Percentiles rank a stretch among this genome's conserved stretches.
Conservation (phyloP, 805 yeast species). For the Wickerhamiella slavikovae region DNA sequence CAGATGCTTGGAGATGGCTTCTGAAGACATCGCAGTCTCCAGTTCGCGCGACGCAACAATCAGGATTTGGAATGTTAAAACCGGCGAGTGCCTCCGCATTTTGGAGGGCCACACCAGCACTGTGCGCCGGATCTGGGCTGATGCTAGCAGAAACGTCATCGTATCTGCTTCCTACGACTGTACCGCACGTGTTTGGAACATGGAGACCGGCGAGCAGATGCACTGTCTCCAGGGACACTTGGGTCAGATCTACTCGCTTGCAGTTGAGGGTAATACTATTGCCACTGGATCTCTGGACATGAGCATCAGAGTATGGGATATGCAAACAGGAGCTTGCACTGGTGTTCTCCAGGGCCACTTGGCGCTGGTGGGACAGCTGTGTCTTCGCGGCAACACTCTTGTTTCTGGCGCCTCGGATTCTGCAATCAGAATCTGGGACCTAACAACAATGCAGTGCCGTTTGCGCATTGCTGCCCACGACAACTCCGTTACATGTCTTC, state of each 20-base stretch:
- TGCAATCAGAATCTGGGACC: slow-evolving; percentile 78
- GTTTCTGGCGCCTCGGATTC: slow-evolving; percentile 83
- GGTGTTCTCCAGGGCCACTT: slow-evolving; percentile 50
- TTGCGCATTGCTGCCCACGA: slow-evolving; percentile 32
- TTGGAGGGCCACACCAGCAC: slow-evolving; percentile 47
- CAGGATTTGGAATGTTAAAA: slow-evolving; percentile 89
- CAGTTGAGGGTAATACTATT: slow-evolving; percentile 74
- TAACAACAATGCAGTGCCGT: slow-evolving; percentile 55
- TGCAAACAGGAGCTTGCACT: slow-evolving; percentile 71
- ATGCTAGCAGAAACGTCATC: slow-evolving; percentile 22
- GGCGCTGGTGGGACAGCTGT: slow-evolving; percentile 63
- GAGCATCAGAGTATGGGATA: slow-evolving; percentile 86
- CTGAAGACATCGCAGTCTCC: slow-evolving; percentile 43
- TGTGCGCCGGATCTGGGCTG: slow-evolving; percentile 70
- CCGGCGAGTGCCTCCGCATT: slow-evolving; percentile 58
- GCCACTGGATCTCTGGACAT: slow-evolving; percentile 95
- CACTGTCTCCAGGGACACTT: slow-evolving; percentile 83
- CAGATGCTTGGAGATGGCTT: slow-evolving; percentile 69
- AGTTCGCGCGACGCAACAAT: slow-evolving; percentile 67
- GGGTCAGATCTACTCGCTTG: slow-evolving; percentile 76
- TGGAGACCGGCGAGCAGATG: slow-evolving; percentile 72
- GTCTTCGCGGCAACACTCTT: slow-evolving; percentile 24
- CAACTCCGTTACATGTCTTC: slow-evolving; percentile 22
- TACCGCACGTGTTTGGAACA: slow-evolving; percentile 80
- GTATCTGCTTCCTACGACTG: slow-evolving; percentile 83